Base-by-base conservation (phyloP, 2,329 filamentous ascomycete species). In the Cladophialophora yegresii region DNA sequence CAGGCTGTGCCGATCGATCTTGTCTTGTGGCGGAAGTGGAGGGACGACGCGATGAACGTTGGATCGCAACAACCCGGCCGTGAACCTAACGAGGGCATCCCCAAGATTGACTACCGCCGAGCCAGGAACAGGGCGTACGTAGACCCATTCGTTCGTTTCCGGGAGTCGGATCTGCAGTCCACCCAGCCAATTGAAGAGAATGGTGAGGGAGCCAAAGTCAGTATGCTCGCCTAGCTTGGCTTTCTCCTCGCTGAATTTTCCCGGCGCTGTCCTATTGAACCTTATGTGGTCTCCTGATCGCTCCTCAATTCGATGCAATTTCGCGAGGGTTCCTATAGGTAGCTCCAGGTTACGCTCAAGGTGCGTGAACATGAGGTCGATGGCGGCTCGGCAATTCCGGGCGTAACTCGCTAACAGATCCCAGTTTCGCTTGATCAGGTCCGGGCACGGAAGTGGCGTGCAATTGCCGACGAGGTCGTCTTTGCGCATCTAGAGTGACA, bases 41-140 rank as follows among this genome's bases (percentile, higher is more conserved):
- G 75, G 75, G 9, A 80, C 79, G 23, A 85, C 82, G 2, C 83
- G 77, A 71, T 85, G 83, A 7, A 80, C 75, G 66, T 78, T 78
- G 0, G 73, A 76, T 3, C 77, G 71, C 45, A 80, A 64, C 13
- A 78, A 57, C 0, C 79, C 79, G 47, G 77, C 77, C 3, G 77
- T 79, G 61, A 80, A 80, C 63, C 78, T 79, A 13, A 78, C 77
- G 73, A 80, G 75, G 5, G 77, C 76, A 68, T 81, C 79, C 1
- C 78, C 79, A 0, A 80, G 70, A 59, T 80, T 81, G 51, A 81
- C 71, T 30, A 81, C 77, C 0, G 75, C 79, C 63, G 81, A 79
- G 0, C 80, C 79, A 0, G 78, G 77, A 0, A 84, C 65, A 0
- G 84, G 83, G 13, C 77, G 75, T 0, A 86, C 82, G 66, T 82